Conservation (phyloP, 352 stramenopile genomes). For the Globisporangium megalacanthum region DNA sequence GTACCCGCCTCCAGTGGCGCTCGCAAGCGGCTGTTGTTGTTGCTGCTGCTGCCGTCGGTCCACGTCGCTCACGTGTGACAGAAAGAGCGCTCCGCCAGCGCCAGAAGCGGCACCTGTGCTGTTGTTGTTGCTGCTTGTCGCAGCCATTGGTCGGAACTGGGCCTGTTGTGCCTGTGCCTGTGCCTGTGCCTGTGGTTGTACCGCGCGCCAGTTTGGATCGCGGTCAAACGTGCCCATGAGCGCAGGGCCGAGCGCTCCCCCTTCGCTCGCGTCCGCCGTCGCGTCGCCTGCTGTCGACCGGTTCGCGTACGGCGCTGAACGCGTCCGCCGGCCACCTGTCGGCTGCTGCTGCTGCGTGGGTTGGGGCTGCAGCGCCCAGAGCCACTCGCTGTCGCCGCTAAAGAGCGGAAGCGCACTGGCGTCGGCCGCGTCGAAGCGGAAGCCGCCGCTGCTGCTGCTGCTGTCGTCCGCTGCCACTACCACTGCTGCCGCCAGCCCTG, state of each 20-base stretch:
- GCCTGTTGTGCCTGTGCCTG: slow-evolving; percentile 12
- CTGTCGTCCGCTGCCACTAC: slow-evolving; percentile 11
- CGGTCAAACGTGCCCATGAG: slow-evolving; percentile 62
- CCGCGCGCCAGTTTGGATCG: slow-evolving; percentile 35
- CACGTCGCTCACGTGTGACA: slow-evolving; percentile 4
- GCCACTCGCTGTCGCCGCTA: slow-evolving; percentile 13
- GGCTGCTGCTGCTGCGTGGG: slow-evolving; percentile 1
- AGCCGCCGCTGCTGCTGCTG: slow-evolving; percentile 8
- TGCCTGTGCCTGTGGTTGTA: slow-evolving; percentile 20
- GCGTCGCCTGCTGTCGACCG: background rate
- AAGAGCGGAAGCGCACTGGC: slow-evolving; percentile 10
- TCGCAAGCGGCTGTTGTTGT: background rate
- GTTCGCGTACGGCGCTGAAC: slow-evolving; percentile 1
- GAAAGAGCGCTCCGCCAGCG: slow-evolving; percentile 5
- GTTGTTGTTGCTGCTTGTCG: slow-evolving; percentile 1
- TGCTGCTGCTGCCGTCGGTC: slow-evolving; percentile 15
- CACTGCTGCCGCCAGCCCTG: slow-evolving; percentile 11
- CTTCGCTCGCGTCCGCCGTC: slow-evolving; percentile 1
- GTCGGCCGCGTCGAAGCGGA: slow-evolving; percentile 16
- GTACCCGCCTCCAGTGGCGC: background rate
- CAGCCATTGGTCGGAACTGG: slow-evolving; percentile 7
- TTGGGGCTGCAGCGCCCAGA: slow-evolving; percentile 16
- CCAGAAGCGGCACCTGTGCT: background rate
- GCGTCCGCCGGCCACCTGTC: slow-evolving; percentile 4
- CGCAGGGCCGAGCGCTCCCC: background rate